Percentiles rank a stretch among this genome's conserved stretches.
phyloP scores from a whole-genome alignment of 2,329 filamentous ascomycete species.

The Aspergillus ochraceus region DNA sequence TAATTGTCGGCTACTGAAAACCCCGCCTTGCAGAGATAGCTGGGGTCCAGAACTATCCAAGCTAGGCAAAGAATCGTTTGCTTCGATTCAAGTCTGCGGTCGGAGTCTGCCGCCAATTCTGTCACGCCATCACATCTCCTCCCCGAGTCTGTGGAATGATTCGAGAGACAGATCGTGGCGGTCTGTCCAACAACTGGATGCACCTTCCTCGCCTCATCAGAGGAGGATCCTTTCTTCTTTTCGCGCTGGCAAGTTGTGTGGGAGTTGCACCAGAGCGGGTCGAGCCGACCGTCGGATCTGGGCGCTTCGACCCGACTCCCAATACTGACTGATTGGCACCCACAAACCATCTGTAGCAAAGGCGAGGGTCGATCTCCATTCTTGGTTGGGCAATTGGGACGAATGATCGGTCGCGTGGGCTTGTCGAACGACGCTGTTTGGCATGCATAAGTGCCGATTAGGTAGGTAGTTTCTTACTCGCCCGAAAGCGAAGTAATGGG shows the following conservation, averaged over 20 bases:
- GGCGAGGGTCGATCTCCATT: constrained; percentile 1
- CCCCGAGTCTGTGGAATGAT: background rate
- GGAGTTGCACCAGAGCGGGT: constrained; percentile 7
- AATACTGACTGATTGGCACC: background rate
- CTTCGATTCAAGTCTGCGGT: background rate
- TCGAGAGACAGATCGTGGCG: background rate
- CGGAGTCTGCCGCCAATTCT: background rate
- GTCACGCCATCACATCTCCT: background rate
- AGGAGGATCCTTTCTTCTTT: background rate
- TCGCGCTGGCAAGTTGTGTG: background rate
- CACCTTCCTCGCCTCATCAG: background rate
- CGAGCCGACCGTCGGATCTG: constrained; percentile 14
- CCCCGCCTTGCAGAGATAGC: background rate
- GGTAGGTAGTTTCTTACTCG: background rate
- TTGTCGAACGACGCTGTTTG: background rate
- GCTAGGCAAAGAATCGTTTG: background rate
- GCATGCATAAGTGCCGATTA: background rate
- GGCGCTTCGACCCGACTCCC: constrained; percentile 9
- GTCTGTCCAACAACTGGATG: background rate
- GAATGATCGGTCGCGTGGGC: background rate
- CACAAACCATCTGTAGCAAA: background rate
- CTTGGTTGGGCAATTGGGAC: background rate
- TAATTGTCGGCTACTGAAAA: background rate
- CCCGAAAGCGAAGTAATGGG: background rate
- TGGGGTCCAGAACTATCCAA: background rate